Evolutionary conservation across 1,284 basidiomycete genomes (phyloP), one percentile per base, ranked within the genome.

Genomic region (Papiliotrema flavescens): DNA sequence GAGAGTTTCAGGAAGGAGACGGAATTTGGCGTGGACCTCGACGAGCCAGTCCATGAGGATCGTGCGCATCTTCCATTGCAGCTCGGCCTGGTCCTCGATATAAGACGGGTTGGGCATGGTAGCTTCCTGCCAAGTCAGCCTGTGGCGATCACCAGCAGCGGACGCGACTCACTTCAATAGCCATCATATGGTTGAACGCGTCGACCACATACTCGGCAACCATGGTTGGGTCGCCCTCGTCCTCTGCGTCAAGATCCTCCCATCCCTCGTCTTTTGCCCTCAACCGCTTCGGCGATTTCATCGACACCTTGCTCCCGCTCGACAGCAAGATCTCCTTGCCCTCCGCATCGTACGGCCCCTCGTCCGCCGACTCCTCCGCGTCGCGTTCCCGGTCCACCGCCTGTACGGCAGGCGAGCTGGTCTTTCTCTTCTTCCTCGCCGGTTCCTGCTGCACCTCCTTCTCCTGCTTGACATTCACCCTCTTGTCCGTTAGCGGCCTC

Each of bases 21-120:
- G 87, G 81, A 98, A 97, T 66, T 92, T 90, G 63, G 85, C 82
- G 75, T 98, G 95, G 22, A 97, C 88, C 78, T 98, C 93, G 63
- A 98, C 87, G 56, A 98, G 82, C 96, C 95, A 98, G 80, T 98
- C 95, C 59, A 89, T 88, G 34, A 98, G 84, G 62, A 97, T 90
- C 17, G 89, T 89, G 22, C 93, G 90, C 90, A 95, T 94, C 60
- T 85, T 85, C 92, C 92, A 96, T 3, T 87, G 86, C 34, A 97
- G 82, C 65, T 94, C 90, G 66, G 86, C 88, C 76, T 97, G 93
- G 63, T 81, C 85, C 39, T 87, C 83, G 89, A 96, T 96, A 76
- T 96, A 96, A 63, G 87, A 83, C 0, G 90, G 85, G 66, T 90
- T 88, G 1, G 93, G 87, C 81, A 94, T 86, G 0, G 87, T 92